Evolutionary conservation across 2,329 filamentous ascomycete species (phyloP).

Genomic region (Ascochyta rabiei): DNA sequence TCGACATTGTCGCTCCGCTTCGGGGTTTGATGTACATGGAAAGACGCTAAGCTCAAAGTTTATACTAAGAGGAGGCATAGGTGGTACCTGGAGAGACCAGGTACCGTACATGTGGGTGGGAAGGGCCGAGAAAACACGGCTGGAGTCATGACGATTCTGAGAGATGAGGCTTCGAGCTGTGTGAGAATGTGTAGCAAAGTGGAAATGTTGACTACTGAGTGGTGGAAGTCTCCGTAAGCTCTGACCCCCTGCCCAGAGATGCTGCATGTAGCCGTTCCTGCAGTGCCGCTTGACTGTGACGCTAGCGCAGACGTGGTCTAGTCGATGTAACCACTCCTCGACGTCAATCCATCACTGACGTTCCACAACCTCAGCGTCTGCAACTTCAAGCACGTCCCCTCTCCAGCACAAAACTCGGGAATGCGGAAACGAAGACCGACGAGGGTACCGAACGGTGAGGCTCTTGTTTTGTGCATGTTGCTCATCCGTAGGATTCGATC

Average conservation of each 20-base stretch:
- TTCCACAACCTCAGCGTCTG: slow-evolving; percentile 14
- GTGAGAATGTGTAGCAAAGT: slow-evolving; percentile 6
- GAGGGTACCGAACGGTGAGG: slow-evolving; percentile 8
- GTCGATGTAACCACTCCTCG: slow-evolving; percentile 15
- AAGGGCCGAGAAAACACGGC: not conserved
- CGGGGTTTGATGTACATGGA: not conserved
- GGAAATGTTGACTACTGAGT: slow-evolving; percentile 1
- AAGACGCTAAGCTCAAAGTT: not conserved
- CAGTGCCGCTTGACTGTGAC: slow-evolving; percentile 5
- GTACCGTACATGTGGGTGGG: not conserved
- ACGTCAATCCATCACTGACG: slow-evolving; percentile 14
- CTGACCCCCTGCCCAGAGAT: slow-evolving; percentile 10
- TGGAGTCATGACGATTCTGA: not conserved
- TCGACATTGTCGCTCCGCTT: not conserved
- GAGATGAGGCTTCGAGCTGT: not conserved
- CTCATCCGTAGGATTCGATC: not conserved
- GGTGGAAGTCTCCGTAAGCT: slow-evolving; percentile 5
- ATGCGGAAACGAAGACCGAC: slow-evolving; percentile 10
- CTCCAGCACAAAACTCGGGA: slow-evolving; percentile 13
- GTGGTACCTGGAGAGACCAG: not conserved
- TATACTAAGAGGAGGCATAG: slow-evolving; percentile 1
- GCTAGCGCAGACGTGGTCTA: slow-evolving; percentile 2
- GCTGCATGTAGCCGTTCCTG: slow-evolving; percentile 12
- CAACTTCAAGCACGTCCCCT: slow-evolving; percentile 17
- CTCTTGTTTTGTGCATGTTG: not conserved